phyloP scores from a whole-genome alignment of 2,329 filamentous ascomycete genomes.

The Aspergillus sp. region DNA sequence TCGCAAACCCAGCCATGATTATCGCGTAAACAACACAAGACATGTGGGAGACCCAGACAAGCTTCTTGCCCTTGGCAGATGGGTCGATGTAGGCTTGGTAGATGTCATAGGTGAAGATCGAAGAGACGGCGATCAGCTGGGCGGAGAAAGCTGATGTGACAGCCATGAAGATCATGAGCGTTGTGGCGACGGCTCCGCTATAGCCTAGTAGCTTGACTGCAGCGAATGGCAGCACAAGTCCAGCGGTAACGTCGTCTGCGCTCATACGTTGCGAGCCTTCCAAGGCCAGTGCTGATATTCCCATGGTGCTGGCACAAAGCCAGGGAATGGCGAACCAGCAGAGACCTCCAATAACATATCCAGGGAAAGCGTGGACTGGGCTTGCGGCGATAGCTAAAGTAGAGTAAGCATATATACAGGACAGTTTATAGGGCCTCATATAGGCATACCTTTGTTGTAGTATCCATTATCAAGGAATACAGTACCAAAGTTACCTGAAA shows the following conservation, averaged over 20 bases:
- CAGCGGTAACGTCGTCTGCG: conserved; percentile 70
- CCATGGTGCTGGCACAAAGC: conserved; percentile 85
- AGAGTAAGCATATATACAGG: too few species aligned
- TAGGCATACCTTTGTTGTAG: conserved; percentile 65
- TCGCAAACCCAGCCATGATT: conserved; percentile 72
- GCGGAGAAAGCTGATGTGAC: conserved; percentile 80
- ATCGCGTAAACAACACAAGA: conserved; percentile 70
- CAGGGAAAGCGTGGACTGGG: conserved; percentile 78
- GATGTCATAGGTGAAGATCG: conserved; percentile 82
- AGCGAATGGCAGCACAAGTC: conserved; percentile 78
- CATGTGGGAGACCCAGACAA: conserved; percentile 75
- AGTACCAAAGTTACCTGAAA: conserved; percentile 44
- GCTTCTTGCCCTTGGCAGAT: conserved; percentile 63
- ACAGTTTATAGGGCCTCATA: too few species aligned
- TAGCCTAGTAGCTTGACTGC: conserved; percentile 78
- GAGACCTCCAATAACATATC: conserved; percentile 81
- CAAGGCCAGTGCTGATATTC: conserved; percentile 72
- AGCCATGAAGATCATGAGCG: conserved; percentile 84
- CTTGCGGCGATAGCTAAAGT: conserved; percentile 72
- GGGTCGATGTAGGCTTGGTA: conserved; percentile 87
- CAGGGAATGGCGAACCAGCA: conserved; percentile 92
- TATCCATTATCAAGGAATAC: conserved; percentile 84
- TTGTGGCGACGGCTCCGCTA: conserved; percentile 71
- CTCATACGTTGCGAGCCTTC: conserved; percentile 72
- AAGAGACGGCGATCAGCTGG: conserved; percentile 81